Base-by-base conservation (phyloP, 352 stramenopile species). In the Phytophthora constricta region DNA sequence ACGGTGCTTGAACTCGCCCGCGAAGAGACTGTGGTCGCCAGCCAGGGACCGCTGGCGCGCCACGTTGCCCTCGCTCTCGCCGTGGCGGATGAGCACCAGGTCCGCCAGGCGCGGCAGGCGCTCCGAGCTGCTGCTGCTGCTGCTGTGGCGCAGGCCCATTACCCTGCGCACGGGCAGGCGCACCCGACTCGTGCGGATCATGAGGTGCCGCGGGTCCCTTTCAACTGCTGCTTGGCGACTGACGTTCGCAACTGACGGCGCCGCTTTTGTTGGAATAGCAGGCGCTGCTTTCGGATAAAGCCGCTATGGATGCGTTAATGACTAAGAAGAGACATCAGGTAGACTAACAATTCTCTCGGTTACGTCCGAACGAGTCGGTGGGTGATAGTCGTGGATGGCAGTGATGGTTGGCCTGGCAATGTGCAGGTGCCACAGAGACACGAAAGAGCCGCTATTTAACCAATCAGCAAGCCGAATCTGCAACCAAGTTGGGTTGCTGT, bases 11-110 rank as follows among this genome's bases (percentile, higher is more conserved):
- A 97, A 97, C 73, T 96, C 87, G 66, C 89, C 89, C 33, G 84
- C 76, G 62, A 95, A 97, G 28, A 97, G 76, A 31, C 83, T 93
- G 74, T 95, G 78, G 65, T 97, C 89, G 45, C 89, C 89, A 31
- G 85, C 74, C 27, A 95, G 68, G n/a, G 88, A 95, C 10, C 86
- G 77, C 58, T 95, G 85, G 43, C 88, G 84, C 48, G 89, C 89
- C 52, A 97, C 81, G 60, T 97, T 97, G 45, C 90, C 90, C 68
- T 97, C 90, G 65, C 86, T 95, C 75, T 97, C 87, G 53, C 90
- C 90, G 59, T 97, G 90, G 34, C 90, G 88, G 47, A 96, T 93
- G n/a, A 96, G 82, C 54, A 96, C 86, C 45, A 96, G 71, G 59
- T 96, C 88, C 1, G 79, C 76, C 16, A 96, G 77, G 2, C 88